phyloP scores from a whole-genome alignment of 352 stramenopile species.

The Globisporangium spinosum region DNA sequence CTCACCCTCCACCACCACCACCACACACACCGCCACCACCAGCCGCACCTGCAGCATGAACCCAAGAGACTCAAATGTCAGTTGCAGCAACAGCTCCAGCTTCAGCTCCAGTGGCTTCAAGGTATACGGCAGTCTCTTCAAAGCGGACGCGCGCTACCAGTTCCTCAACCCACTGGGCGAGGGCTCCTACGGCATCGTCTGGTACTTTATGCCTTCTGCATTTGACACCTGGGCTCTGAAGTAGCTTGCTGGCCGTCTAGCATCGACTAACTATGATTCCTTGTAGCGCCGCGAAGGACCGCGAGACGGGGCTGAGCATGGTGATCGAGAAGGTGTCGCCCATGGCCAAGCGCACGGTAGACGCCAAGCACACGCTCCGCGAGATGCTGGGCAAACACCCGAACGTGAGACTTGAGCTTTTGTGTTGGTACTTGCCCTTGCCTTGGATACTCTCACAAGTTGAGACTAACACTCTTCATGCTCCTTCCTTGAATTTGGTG shows the following conservation, averaged over 20 bases:
- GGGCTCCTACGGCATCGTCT: slow-evolving; percentile 91
- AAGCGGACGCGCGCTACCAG: slow-evolving; percentile 79
- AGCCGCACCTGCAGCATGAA: background rate
- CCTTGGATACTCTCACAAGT: background rate
- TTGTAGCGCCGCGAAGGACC: slow-evolving; percentile 68
- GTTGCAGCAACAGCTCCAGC: slow-evolving; percentile 6
- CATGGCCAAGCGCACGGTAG: slow-evolving; percentile 76
- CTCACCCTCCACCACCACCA: too few species aligned
- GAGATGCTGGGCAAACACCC: slow-evolving; percentile 87
- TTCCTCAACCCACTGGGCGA: slow-evolving; percentile 88
- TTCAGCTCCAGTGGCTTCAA: slow-evolving; percentile 40
- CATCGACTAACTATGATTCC: background rate
- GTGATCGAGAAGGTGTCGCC: slow-evolving; percentile 91
- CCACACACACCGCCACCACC: background rate
- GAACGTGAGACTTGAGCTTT: slow-evolving; percentile 38
- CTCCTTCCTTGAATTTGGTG: background rate
- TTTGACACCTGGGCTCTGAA: background rate
- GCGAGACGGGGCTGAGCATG: slow-evolving; percentile 66
- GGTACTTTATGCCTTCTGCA: slow-evolving; percentile 22
- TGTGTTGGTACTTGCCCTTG: background rate
- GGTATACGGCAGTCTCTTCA: slow-evolving; percentile 81
- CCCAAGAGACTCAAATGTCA: background rate
- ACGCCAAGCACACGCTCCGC: slow-evolving; percentile 87
- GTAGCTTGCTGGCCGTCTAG: background rate
- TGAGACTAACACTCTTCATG: background rate